Conservation (phyloP, 768 basidiomycete species). For the Rhodotorula toruloides region DNA sequence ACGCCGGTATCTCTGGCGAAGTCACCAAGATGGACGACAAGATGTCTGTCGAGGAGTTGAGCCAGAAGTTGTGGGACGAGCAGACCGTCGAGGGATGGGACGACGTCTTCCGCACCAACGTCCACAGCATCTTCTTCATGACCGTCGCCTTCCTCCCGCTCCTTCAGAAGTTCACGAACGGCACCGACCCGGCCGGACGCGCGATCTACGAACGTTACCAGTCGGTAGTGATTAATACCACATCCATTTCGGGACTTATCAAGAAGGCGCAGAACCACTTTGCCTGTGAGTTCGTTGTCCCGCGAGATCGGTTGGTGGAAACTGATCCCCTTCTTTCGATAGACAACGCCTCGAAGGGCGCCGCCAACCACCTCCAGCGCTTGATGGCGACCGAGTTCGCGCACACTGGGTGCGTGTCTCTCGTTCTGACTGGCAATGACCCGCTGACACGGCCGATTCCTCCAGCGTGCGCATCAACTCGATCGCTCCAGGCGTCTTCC, state of each 20-base stretch:
- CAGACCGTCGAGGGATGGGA: slow-evolving; percentile 18
- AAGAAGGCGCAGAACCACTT: slow-evolving; percentile 3
- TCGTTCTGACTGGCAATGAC: no score
- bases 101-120: slow-evolving; percentile 28
- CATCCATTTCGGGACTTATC: slow-evolving; percentile 20
- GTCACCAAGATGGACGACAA: not conserved
- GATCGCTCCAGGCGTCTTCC: slow-evolving; percentile 18
- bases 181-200: slow-evolving; percentile 5
- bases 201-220: slow-evolving; percentile 21
- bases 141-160: not conserved
- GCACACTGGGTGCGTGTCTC: not conserved
- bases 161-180: not conserved
- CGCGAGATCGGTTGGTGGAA: no score
- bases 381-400: slow-evolving; percentile 19
- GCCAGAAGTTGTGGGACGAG: not conserved
- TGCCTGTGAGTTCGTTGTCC: not conserved
- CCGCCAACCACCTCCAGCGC: slow-evolving; percentile 21
- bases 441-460: no score
- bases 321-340: no score
- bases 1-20: slow-evolving; percentile 5
- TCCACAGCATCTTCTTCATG: not conserved
- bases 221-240: slow-evolving; percentile 13
- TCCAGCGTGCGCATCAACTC: slow-evolving; percentile 2
- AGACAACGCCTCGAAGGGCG: slow-evolving; percentile 24
- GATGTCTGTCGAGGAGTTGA: not conserved